A percentile compares a stretch with the other conserved stretches of the same genome.
Conservation (phyloP, 768 basidiomycete species). For the Mycena rebaudengoi region DNA sequence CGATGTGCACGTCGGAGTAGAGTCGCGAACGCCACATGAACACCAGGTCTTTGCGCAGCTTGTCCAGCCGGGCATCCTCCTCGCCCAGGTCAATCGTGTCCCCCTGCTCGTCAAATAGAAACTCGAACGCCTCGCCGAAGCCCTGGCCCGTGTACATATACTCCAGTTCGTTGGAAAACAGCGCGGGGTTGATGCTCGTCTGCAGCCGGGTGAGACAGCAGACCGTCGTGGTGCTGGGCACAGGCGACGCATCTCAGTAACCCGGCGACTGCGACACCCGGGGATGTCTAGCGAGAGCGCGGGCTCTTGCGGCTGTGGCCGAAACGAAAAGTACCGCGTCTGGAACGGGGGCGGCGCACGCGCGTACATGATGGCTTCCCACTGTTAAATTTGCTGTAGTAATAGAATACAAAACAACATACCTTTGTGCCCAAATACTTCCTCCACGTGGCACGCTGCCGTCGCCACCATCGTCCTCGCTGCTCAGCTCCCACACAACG, state of each 20-base stretch:
- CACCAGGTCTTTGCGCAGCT: conserved; percentile 74
- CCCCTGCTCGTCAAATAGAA: conserved; percentile 76
- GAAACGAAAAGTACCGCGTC: conserved; percentile 85
- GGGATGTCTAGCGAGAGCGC: conserved; percentile 64
- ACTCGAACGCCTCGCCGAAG: conserved; percentile 87
- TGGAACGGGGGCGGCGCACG: conserved; percentile 94
- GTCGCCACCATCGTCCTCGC: conserved; percentile 60
- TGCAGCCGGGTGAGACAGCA: conserved; percentile 66
- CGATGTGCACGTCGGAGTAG: conserved; percentile 59
- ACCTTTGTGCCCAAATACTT: conserved; percentile 98
- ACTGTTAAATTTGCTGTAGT: not conserved
- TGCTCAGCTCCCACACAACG: conserved; percentile 86
- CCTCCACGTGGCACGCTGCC: too few relatives aligned
- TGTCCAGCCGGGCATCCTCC: conserved; percentile 47
- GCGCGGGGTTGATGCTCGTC: conserved; percentile 74
- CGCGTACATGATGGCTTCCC: conserved; percentile 89
- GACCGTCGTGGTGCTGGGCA: conserved; percentile 50
- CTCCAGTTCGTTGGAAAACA: conserved; percentile 92
- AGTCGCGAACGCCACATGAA: conserved; percentile 84
- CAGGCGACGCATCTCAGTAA: conserved; percentile 51
- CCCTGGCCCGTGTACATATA: conserved; percentile 95
- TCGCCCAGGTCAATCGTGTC: conserved; percentile 54
- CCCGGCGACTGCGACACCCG: conserved; percentile 51
- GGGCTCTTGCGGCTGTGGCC: conserved; percentile 69
- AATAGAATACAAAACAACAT: conserved; percentile 27